Evolutionary conservation across 2,329 filamentous ascomycete species (phyloP).

Genomic region (Diaporthe citri): DNA sequence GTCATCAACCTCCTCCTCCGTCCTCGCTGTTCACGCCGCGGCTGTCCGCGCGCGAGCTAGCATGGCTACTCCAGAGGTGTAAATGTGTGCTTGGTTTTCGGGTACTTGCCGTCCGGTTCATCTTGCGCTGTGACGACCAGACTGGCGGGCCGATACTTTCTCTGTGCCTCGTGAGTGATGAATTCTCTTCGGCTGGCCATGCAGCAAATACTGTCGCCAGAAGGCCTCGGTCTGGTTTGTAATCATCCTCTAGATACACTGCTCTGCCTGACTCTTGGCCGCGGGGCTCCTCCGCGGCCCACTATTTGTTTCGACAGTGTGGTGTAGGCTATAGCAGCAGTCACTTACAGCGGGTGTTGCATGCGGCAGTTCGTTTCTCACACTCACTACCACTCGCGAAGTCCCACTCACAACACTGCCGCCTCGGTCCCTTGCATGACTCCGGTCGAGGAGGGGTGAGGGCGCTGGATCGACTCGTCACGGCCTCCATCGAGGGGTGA

Average conservation of each 20-base stretch:
- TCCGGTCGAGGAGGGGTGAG: not conserved
- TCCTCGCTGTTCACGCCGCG: slow-evolving; percentile 5
- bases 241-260: not conserved
- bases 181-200: not conserved
- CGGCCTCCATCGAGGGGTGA: not conserved
- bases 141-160: slow-evolving; percentile 4
- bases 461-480: slow-evolving; percentile 1
- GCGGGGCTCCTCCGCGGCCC: not conserved
- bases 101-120: not conserved
- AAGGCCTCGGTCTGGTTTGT: not conserved
- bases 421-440: not conserved
- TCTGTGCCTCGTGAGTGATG: not conserved
- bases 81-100: slow-evolving; percentile 21
- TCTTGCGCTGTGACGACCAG: not conserved
- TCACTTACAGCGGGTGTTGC: not conserved
- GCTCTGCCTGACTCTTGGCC: not conserved
- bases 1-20: not conserved
- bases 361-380: slow-evolving; percentile 25
- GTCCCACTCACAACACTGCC: not conserved
- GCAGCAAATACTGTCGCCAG: not conserved
- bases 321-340: slow-evolving; percentile 5
- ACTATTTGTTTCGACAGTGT: slow-evolving; percentile 11
- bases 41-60: not conserved
- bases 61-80: not conserved
- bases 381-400: not conserved